Percentiles rank a stretch among this genome's conserved stretches.
phyloP scores from a whole-genome alignment of 2,329 filamentous ascomycete species.

The Trichoderma lentiforme region DNA sequence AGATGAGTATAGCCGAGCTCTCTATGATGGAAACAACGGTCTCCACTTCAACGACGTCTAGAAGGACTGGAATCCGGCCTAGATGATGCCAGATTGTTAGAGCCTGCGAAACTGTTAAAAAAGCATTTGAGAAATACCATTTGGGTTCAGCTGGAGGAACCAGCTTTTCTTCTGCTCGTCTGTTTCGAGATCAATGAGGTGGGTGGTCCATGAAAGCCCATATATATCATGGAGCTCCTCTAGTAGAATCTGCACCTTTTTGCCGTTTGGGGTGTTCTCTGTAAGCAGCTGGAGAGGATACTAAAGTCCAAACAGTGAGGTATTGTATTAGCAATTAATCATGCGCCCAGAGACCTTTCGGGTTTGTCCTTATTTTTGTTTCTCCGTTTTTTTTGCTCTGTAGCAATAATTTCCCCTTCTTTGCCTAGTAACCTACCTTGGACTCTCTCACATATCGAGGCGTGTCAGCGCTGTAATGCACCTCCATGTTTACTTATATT shows the following conservation, averaged over 20 bases:
- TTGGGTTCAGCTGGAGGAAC: conserved; percentile 10
- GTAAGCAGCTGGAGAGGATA: neutral
- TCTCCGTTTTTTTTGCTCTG: neutral
- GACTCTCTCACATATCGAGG: neutral
- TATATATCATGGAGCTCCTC: neutral
- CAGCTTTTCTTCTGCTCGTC: neutral
- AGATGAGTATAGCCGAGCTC: neutral
- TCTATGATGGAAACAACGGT: neutral
- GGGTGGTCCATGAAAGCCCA: neutral
- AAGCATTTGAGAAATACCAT: neutral
- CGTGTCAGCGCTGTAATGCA: neutral
- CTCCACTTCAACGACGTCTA: neutral
- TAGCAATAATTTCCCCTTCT: neutral
- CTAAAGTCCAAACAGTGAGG: neutral
- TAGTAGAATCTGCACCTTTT: conserved; percentile 5
- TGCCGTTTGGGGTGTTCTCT: neutral
- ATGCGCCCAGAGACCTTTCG: neutral
- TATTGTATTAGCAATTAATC: neutral
- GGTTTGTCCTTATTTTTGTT: neutral
- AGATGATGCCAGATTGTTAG: neutral
- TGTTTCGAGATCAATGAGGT: neutral
- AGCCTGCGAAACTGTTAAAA: neutral
- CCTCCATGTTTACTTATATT: neutral
- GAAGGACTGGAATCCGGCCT: neutral
- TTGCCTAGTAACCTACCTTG: neutral